phyloP scores from a whole-genome alignment of 306 rosid genomes.

The Phaseolus lunatus region DNA sequence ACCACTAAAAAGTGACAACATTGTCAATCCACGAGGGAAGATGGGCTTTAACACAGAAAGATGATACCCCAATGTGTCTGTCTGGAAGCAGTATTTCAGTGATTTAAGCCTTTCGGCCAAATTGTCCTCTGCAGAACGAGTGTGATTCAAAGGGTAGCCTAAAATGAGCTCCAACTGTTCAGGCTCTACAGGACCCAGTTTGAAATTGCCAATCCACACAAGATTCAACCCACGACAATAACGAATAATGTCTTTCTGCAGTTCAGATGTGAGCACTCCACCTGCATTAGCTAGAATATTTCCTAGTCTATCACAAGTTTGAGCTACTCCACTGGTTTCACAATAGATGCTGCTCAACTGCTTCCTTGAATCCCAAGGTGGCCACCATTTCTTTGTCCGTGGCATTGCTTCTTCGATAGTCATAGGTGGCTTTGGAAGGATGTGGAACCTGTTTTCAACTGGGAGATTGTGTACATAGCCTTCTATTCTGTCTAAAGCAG shows the following conservation, averaged over 20 bases:
- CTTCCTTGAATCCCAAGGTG: conserved; percentile 88
- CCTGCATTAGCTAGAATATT: conserved; percentile 55
- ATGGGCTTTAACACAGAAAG: conserved; percentile 73
- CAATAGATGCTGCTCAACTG: conserved; percentile 67
- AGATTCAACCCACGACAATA: conserved; percentile 72
- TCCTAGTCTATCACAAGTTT: conserved; percentile 70
- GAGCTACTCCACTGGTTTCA: conserved; percentile 65
- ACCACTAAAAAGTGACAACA: conserved; percentile 78
- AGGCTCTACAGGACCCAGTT: conserved; percentile 68
- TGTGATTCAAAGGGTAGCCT: conserved; percentile 84
- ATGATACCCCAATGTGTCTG: conserved; percentile 81
- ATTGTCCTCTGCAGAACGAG: conserved; percentile 54
- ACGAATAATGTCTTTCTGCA: conserved; percentile 70
- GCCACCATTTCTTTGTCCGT: conserved; percentile 82
- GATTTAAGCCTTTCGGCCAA: conserved; percentile 63
- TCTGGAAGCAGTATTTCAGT: conserved; percentile 79
- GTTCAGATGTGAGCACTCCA: conserved; percentile 61
- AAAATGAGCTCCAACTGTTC: conserved; percentile 71
- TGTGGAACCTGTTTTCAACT: conserved; percentile 65
- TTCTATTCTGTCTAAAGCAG: conserved; percentile 80
- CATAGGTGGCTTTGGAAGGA: conserved; percentile 71
- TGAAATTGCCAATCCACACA: conserved; percentile 73
- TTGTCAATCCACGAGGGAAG: conserved; percentile 72
- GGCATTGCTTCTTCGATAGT: conserved; percentile 81
- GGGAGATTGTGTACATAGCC: conserved; percentile 96